These are phyloP conservation scores for Tulasnella sp. DNA, from an alignment of 768 basidiomycete genomes.

Conservation along the genomic window DNA sequence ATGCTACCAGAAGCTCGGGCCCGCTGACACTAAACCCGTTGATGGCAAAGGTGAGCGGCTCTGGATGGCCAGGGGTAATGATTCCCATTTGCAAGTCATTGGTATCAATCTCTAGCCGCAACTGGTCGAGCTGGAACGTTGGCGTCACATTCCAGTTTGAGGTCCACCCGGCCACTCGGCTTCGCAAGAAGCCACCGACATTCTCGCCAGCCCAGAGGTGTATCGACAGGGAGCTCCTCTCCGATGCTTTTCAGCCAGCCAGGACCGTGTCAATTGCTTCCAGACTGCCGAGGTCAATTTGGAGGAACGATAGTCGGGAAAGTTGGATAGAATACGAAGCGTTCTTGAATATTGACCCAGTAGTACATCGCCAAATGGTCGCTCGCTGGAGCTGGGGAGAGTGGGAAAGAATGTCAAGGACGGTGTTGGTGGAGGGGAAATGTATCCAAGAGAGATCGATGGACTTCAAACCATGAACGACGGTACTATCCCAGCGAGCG, in stretches of 20 bases:
- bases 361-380: background rate
- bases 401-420: background rate
- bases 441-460: background rate
- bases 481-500: background rate
- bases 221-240: background rate
- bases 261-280: background rate
- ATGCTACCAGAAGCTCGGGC: background rate
- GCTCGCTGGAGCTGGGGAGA: background rate
- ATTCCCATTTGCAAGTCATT: background rate
- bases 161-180: background rate
- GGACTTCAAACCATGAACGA: background rate
- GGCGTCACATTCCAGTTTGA: background rate
- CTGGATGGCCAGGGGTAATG: background rate
- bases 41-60: background rate
- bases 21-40: background rate
- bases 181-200: background rate
- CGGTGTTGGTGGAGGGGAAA: background rate
- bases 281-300: background rate
- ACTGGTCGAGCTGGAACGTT: background rate
- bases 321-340: background rate
- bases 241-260: background rate
- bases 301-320: background rate
- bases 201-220: background rate
- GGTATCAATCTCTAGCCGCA: background rate
- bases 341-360: background rate